Conservation (phyloP, 176 grass and related monocot genomes). For the Musa acuminata region DNA sequence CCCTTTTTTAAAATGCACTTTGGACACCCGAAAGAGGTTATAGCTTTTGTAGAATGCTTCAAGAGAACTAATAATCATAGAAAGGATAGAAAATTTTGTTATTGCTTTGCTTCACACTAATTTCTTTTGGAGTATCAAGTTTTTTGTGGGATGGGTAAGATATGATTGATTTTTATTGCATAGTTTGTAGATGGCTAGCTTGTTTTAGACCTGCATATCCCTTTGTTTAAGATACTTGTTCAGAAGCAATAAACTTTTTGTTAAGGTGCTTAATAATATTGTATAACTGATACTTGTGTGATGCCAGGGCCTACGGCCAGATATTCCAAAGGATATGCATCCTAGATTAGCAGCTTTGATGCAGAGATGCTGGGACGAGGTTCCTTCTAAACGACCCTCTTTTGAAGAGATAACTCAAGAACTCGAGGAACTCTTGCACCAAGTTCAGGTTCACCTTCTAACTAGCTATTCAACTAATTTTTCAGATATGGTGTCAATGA, state of each 20-base stretch:
- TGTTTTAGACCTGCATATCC: background rate
- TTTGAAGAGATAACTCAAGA: slow-evolving; percentile 61
- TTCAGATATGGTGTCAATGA: background rate
- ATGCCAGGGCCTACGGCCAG: slow-evolving; percentile 63
- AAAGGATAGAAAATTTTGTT: background rate
- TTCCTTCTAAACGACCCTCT: slow-evolving; percentile 40
- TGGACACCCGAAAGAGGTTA: background rate
- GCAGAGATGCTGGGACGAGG: slow-evolving; percentile 56
- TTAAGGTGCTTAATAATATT: background rate
- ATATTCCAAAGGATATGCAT: slow-evolving; percentile 40
- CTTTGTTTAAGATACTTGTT: background rate
- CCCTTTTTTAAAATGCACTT: background rate
- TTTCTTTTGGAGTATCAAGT: background rate
- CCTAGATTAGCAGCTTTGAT: slow-evolving; percentile 50
- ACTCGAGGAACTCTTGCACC: slow-evolving; percentile 52
- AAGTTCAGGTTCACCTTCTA: slow-evolving; percentile 36
- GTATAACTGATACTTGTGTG: background rate
- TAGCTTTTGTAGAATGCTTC: background rate
- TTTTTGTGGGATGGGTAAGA: background rate
- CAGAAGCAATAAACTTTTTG: background rate
- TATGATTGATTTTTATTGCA: background rate
- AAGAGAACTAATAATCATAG: no score
- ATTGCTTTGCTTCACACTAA: background rate
- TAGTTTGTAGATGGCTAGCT: background rate
- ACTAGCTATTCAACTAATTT: background rate